Base-by-base conservation (phyloP, 495 filamentous ascomycete genomes). In the Trichoderma reesei region DNA sequence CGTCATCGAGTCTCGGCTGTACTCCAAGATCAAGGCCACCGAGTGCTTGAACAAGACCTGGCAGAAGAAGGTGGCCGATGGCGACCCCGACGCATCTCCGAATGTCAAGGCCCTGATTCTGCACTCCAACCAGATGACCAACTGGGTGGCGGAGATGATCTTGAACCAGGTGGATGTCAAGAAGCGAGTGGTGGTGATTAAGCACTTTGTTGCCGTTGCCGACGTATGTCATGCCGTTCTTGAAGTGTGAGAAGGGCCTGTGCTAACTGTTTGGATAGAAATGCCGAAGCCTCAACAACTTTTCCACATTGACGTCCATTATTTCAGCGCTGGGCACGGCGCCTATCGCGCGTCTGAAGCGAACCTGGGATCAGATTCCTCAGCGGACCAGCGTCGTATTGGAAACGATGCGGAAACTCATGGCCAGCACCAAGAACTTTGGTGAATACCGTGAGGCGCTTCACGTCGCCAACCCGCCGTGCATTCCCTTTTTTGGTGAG, bases 101-200 rank as follows among this genome's bases (percentile, higher is more conserved):
- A 98, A 98, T 72, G 91, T 98, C 66, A 96, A 96, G 73, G 88
- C 91, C 11, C 80, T 98, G 65, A 98, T 98, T 75, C 81, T 98
- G 51, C 94, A 98, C 73, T 97, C 95, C 0, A 98, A 98, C 68
- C 93, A 96, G 73, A 84, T 98, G 74, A 98, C 94, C 20, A 98
- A 98, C 74, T 98, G 95, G 95, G 94, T 98, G 63, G 94, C 94
- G n/a, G 92, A 98, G 73, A 98, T 98, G 94, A 98, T 98, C 68
- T 79, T 98, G 69, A 91, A 86, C 3, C 95, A 98, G 73, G 80
- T 83, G 39, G 94, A 98, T 72, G 90, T 96, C 60, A 94, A 92
- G 79, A 96, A 96, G 74, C 84, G 94, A 65, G 94, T 98, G 36
- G 87, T 95, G 20, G 95, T 98, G 44, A 97, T 98, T 75, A 98